A percentile compares a stretch with the other conserved stretches of the same genome.
These are phyloP conservation scores for Trametes cubensis DNA, from an alignment of 768 basidiomycete species.

Conservation along the genomic window DNA sequence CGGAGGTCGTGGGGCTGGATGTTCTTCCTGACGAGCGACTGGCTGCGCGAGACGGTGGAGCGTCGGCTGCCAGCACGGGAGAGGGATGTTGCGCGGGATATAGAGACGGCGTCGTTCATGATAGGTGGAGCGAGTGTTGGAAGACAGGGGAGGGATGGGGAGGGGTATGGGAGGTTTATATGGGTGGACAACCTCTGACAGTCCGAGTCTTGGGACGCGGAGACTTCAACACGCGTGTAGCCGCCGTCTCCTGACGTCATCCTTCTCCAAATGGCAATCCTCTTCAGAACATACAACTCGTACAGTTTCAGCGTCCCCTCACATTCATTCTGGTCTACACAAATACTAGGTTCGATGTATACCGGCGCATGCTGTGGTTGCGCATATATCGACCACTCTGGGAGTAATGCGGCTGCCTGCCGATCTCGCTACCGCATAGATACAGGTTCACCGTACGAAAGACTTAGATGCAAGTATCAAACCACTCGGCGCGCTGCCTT, in stretches of 20 bases:
- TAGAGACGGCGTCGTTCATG: slow-evolving; percentile 45
- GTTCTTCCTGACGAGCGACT: slow-evolving; percentile 94
- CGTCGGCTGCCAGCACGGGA: slow-evolving; percentile 61
- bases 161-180: background rate
- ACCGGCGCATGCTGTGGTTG: too few relatives aligned
- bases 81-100: slow-evolving; percentile 73
- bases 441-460: too few relatives aligned
- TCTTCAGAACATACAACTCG: background rate
- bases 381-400: too few relatives aligned
- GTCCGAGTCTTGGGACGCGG: background rate
- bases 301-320: too few relatives aligned
- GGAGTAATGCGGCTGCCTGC: too few relatives aligned
- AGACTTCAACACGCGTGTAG: background rate
- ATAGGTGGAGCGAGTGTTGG: background rate
- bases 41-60: slow-evolving; percentile 76
- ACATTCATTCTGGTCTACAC: too few relatives aligned
- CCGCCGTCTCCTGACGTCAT: slow-evolving; percentile 1
- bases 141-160: background rate
- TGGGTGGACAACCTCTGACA: too few relatives aligned
- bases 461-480: too few relatives aligned
- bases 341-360: too few relatives aligned
- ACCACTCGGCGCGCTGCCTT: too few relatives aligned
- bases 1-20: slow-evolving; percentile 86
- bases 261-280: background rate
- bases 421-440: too few relatives aligned